These are phyloP conservation scores for Eucalyptus dawsonii DNA, from an alignment of 345 rosid genomes.

Conservation along the genomic window DNA sequence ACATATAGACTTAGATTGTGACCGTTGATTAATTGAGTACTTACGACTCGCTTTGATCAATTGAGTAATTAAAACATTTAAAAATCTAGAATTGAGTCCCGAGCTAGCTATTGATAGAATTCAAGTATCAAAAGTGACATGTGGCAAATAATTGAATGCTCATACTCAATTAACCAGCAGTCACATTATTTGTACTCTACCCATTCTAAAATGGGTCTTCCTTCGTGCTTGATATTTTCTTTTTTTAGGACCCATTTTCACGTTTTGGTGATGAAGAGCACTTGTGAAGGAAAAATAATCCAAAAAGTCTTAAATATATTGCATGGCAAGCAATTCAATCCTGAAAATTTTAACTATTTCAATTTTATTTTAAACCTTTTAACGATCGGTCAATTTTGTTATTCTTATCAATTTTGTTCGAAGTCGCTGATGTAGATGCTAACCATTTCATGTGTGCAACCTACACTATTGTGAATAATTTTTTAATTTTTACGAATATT, in stretches of 20 bases:
- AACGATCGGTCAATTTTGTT: neutral
- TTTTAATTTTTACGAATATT: no score
- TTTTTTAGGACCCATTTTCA: neutral
- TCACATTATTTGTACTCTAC: neutral
- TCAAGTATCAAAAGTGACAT: neutral
- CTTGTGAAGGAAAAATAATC: neutral
- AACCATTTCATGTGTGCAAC: no score
- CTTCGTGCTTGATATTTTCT: neutral
- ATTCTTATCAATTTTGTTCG: accelerated
- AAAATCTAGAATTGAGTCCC: neutral
- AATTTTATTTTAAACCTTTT: no score
- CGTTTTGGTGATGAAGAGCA: neutral
- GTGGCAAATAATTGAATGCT: neutral
- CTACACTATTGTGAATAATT: no score
- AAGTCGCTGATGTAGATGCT: neutral
- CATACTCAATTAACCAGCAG: neutral
- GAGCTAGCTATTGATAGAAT: neutral
- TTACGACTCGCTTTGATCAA: neutral
- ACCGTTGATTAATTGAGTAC: neutral
- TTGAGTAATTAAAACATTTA: neutral
- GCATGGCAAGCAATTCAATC: accelerated
- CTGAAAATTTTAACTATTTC: no score
- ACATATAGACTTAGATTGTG: neutral
- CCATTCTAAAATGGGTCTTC: neutral
- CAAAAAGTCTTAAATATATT: no score